These are phyloP conservation scores for Hysterium pulicare DNA, from an alignment of 2,329 filamentous ascomycete genomes.

Conservation along the genomic window DNA sequence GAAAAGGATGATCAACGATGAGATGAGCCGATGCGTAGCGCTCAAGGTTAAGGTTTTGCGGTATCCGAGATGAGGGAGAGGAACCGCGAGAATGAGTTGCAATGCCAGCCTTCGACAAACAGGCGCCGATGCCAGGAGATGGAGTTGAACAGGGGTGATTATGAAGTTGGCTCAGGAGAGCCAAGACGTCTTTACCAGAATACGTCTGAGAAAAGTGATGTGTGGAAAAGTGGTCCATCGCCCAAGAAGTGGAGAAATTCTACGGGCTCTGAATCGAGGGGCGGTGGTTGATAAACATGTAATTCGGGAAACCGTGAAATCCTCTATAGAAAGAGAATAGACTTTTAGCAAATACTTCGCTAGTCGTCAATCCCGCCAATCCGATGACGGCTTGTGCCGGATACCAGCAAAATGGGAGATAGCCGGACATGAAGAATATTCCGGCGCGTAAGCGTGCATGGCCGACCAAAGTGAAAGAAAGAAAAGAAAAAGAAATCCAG, in stretches of 20 bases:
- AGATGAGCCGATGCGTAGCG: slow-evolving; percentile 23
- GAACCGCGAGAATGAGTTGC: neutral
- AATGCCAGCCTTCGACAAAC: slow-evolving; percentile 2
- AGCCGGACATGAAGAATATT: slow-evolving; percentile 6
- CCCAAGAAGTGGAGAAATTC: slow-evolving; percentile 4
- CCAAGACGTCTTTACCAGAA: slow-evolving; percentile 4
- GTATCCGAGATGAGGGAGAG: neutral
- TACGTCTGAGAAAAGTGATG: neutral
- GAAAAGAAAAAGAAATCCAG: slow-evolving; percentile 23
- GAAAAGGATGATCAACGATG: slow-evolving; percentile 31
- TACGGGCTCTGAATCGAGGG: no score
- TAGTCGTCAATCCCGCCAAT: slow-evolving; percentile 12
- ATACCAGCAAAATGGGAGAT: slow-evolving; percentile 7
- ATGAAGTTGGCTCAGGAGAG: slow-evolving; percentile 7
- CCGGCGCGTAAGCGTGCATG: slow-evolving; percentile 9
- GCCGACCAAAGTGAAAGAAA: slow-evolving; percentile 8
- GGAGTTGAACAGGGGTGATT: no score
- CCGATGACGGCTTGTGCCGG: neutral
- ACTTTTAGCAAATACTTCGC: slow-evolving; percentile 20
- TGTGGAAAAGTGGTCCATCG: slow-evolving; percentile 1
- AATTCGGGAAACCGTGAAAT: slow-evolving; percentile 8
- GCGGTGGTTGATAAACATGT: neutral
- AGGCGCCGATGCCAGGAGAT: no score
- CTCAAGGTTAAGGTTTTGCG: slow-evolving; percentile 16
- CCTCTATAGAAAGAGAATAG: slow-evolving; percentile 12